Base-by-base conservation (phyloP, 345 rosid genomes). In the Carallia pectinifolia region DNA sequence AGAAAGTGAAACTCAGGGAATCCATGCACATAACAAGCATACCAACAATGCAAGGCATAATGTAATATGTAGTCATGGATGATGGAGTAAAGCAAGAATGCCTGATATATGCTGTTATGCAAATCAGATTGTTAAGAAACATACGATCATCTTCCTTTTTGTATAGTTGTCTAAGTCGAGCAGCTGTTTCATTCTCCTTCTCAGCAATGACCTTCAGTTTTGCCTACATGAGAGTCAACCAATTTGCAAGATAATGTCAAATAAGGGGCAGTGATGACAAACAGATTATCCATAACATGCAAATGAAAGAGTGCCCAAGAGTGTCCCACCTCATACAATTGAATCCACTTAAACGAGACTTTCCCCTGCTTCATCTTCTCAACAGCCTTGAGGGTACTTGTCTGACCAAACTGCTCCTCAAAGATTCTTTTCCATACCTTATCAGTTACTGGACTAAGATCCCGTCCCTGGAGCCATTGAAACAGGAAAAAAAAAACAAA, bases 401-500 rank as follows among this genome's bases (percentile, higher is more conserved):
- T 50, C 60, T 68, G 69, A 72, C 97, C 96, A 68, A 80, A 92
- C 40, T 86, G 72, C 64, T 72, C 75, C 84, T 81, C 80, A 66
- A 81, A 95, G 79, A 90, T 90, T 61, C 81, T 76, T 85, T 80
- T 87, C 99, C 99, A 95, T 5, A 92, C 67, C 29, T 79, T 66
- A 82, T 95, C 84, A 13, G 97, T 95, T 31, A 95, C 76, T 0
- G 96, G 86, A 84, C 84, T 86, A 74, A 95, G 92, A 80, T 95
- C 96, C 50, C 90, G 81, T 66, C 77, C 96, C 98, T 94, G 66
- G 33, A 81, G 60, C 10, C 71, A 54, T n/a, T n/a, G 53, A 56
- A 19, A 33, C 48, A 4, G 50, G 29, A 73, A 30, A 19, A 72
- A 15, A 29, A n/a, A 66, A 61, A 27, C 62, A 6, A 6, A 6